These are phyloP conservation scores for Gossypium mustelinum DNA, from an alignment of 345 rosid species.

Conservation along the genomic window DNA sequence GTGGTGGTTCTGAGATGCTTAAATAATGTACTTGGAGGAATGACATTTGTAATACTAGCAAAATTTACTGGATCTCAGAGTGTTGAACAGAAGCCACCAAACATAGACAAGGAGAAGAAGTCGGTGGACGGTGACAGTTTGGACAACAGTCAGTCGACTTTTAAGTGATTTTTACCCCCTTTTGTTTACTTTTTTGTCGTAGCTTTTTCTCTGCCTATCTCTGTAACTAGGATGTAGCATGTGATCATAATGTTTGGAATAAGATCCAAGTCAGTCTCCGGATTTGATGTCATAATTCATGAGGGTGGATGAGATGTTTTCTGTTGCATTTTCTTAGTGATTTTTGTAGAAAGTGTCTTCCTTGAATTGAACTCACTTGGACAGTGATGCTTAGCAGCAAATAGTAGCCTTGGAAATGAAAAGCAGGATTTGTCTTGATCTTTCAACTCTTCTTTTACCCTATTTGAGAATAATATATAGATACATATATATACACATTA, in stretches of 20 bases:
- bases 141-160: constrained; percentile 18
- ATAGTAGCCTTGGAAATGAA: no score
- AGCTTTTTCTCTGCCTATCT: constrained; percentile 27
- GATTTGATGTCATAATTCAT: no score
- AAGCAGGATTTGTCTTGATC: background rate
- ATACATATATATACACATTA: background rate
- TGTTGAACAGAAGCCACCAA: constrained; percentile 23
- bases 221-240: background rate
- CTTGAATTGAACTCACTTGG: no score
- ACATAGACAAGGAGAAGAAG: constrained; percentile 26
- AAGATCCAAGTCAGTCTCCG: background rate
- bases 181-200: background rate
- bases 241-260: background rate
- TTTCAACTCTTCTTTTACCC: background rate
- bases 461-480: background rate
- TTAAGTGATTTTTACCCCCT: constrained; percentile 5
- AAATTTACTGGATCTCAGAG: constrained; percentile 92
- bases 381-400: no score
- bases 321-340: no score
- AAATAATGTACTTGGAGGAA: constrained; percentile 84
- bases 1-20: constrained; percentile 74
- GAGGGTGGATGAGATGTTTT: no score
- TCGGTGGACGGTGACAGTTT: constrained; percentile 23
- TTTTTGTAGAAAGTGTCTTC: no score
- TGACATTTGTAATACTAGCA: constrained; percentile 86